Evolutionary conservation across 257 asterid genomes (phyloP), one percentile per base, ranked within the genome.

Genomic region (Solanum tarapatanum): DNA sequence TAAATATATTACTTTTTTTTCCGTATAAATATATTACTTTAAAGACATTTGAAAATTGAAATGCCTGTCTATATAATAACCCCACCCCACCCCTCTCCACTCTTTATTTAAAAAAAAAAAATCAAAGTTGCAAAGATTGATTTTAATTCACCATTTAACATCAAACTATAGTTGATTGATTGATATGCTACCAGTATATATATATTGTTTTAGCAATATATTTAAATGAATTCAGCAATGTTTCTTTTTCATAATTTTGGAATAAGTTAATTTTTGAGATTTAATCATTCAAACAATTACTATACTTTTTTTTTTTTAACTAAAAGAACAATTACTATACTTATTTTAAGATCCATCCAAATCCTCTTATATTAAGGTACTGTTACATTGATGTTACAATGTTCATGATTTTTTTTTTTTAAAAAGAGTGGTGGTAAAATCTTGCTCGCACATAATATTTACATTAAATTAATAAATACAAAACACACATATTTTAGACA

Each of bases 21-120:
- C 21, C 1, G 19, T 48, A 14, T 5, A 14, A 14, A 48, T 48
- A 51, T 51, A 51, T 51, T 16, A 51, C 23, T 51, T 51, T 51
- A 51, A 51, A 16, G 4, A 51, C 1, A 51, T 17, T 55, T 55
- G 64, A 55, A 55, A 51, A 16, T 55, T 55, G 64, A 55, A 55
- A 17, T 55, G 11, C n/a, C 64, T 55, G 64, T 55, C 64, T 17
- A 55, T 55, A 55, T 55, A 17, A 17, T 55, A 55, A 55, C 64
- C n/a, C 64, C n/a, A 51, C 8, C 23, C 62, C 23, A 55, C 10
- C n/a, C 64, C n/a, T 55, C 64, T 55, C 10, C 4, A 55, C 24
- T 19, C 24, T 55, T 55, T 55, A 55, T 19, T 1, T 0, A 0
- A 0, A 14, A 14, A 14, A 0, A 0, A 14, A 14, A 14, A 51